Percentiles rank a stretch among this genome's conserved stretches.
These are phyloP conservation scores for Acanthamoeba comandoni DNA, from an alignment of 208 protist genomes.

Conservation along the genomic window DNA sequence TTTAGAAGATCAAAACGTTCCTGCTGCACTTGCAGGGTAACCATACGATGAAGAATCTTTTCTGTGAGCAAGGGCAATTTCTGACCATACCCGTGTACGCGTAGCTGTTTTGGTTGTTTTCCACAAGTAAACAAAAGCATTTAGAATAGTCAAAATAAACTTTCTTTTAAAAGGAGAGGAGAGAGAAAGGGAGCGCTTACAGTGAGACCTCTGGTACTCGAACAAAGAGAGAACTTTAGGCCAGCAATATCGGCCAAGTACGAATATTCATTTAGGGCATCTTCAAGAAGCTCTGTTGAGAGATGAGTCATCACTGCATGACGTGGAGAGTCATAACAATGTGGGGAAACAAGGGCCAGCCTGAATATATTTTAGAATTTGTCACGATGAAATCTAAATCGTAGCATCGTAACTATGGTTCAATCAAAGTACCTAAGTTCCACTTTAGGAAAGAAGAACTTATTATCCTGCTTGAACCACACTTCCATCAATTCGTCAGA, in stretches of 20 bases:
- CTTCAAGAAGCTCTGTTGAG: constrained; percentile 75
- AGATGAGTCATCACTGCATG: constrained; percentile 77
- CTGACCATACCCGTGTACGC: constrained; percentile 71
- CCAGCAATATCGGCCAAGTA: constrained; percentile 79
- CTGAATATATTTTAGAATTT: constrained; percentile 35
- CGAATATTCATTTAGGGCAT: constrained; percentile 77
- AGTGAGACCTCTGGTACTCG: constrained; percentile 49
- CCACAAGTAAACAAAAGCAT: constrained; percentile 8
- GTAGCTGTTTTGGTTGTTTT: constrained; percentile 15
- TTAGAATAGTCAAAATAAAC: constrained; percentile 13
- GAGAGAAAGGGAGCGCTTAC: constrained; percentile 30
- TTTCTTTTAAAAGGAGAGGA: constrained; percentile 32
- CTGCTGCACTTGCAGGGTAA: constrained; percentile 49
- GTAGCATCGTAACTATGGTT: not conserved
- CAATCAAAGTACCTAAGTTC: constrained; percentile 26
- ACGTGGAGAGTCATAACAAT: constrained; percentile 46
- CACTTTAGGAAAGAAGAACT: constrained; percentile 39
- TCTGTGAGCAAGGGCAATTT: constrained; percentile 73
- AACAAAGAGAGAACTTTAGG: constrained; percentile 55
- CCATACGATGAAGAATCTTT: constrained; percentile 74
- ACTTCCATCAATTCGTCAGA: constrained; percentile 4
- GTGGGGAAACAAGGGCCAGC: constrained; percentile 13
- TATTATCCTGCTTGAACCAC: constrained; percentile 69
- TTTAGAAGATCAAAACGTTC: constrained; percentile 73
- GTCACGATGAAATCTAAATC: no score